Conservation (phyloP, 169 alveolate species). For the Plasmodium vivax region DNA sequence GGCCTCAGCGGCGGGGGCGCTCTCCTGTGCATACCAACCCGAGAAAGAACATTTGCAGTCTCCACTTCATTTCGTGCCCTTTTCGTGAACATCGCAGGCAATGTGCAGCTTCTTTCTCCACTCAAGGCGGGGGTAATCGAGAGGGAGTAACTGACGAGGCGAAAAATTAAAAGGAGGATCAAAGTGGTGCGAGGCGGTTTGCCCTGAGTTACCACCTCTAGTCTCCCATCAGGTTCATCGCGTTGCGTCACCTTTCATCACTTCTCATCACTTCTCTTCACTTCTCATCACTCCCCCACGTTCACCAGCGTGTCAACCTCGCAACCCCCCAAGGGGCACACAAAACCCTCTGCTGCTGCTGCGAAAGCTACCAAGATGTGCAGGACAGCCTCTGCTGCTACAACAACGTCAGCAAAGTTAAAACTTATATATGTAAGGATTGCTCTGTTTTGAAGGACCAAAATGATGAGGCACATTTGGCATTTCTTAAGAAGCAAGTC, state of each 20-base stretch:
- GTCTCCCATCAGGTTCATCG: background rate
- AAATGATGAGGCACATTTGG: constrained; percentile 1
- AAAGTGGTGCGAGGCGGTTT: background rate
- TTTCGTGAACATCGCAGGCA: background rate
- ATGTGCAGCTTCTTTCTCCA: constrained; percentile 1
- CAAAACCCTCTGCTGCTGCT: constrained; percentile 30
- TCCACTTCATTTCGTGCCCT: background rate
- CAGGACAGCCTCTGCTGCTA: constrained; percentile 25
- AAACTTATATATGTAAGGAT: constrained; percentile 44
- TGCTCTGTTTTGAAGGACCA: constrained; percentile 39
- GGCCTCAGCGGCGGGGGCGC: background rate
- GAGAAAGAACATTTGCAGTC: background rate
- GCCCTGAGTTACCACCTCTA: background rate
- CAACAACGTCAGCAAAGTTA: constrained; percentile 29
- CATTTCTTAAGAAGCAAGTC: background rate
- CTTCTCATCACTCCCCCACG: background rate
- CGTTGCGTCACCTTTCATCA: background rate
- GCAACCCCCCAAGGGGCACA: background rate
- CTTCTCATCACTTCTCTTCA: background rate
- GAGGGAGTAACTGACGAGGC: background rate
- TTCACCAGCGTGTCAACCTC: background rate
- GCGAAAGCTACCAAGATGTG: constrained; percentile 28
- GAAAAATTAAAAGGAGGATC: background rate
- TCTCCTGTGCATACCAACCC: background rate
- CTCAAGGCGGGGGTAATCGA: background rate